Percentiles rank a stretch among this genome's conserved stretches.
Evolutionary conservation across 208 protist genomes (phyloP).

Genomic region (Zelonia costaricensis): DNA sequence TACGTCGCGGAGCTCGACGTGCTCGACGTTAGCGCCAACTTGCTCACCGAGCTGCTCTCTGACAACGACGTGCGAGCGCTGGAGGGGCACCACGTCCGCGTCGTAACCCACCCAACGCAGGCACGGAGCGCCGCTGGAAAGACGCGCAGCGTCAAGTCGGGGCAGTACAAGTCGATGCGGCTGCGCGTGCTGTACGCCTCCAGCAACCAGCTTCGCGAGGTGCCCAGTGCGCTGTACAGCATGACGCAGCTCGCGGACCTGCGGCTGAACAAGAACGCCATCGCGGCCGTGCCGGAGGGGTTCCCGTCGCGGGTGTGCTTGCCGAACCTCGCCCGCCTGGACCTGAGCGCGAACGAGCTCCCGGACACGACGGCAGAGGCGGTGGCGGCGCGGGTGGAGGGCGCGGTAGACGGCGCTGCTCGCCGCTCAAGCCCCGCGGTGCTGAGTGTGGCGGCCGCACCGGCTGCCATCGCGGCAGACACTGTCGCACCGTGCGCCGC

Average conservation of each 20-base stretch:
- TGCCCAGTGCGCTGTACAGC: conserved; percentile 24
- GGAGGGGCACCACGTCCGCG: conserved; percentile 5
- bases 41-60: conserved; percentile 34
- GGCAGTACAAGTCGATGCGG: conserved; percentile 11
- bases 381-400: conserved; percentile 6
- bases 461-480: too few species aligned
- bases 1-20: conserved; percentile 44
- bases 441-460: too few species aligned
- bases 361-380: conserved; percentile 3
- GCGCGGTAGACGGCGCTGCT: not conserved
- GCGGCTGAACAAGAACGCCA: conserved; percentile 24
- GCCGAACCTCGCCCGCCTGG: conserved; percentile 14
- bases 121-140: not conserved
- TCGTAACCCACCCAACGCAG: conserved; percentile 22
- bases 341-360: conserved; percentile 32
- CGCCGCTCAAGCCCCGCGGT: not conserved
- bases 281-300: conserved; percentile 20
- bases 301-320: conserved; percentile 20
- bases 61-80: conserved; percentile 21
- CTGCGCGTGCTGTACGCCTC: conserved; percentile 56
- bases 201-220: conserved; percentile 35
- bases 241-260: conserved; percentile 50
- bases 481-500: too few species aligned
- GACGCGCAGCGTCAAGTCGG: conserved; percentile 5
- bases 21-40: conserved; percentile 69